Conservation (phyloP, 2,329 filamentous ascomycete species). For the Fusarium coicis region DNA sequence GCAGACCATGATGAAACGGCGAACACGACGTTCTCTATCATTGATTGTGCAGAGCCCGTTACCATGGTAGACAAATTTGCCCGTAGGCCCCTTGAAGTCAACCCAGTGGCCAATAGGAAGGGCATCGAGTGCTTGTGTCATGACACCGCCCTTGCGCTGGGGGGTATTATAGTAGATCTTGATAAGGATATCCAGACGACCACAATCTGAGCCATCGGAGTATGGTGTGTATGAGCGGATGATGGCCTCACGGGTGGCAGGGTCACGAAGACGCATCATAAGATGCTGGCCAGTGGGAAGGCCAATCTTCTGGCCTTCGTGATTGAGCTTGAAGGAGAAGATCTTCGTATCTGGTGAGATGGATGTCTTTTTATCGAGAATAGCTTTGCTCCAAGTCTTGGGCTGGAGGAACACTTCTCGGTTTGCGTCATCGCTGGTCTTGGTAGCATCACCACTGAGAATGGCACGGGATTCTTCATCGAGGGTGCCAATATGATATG, state of each 20-base stretch:
- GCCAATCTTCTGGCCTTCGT: constrained; percentile 75
- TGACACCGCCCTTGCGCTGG: constrained; percentile 73
- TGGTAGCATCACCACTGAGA: constrained; percentile 57
- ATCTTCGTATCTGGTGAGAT: constrained; percentile 83
- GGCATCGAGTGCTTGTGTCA: constrained; percentile 82
- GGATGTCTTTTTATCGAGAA: constrained; percentile 73
- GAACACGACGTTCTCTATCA: constrained; percentile 65
- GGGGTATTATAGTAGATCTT: constrained; percentile 80
- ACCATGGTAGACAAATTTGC: constrained; percentile 84
- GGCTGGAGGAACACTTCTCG: constrained; percentile 76
- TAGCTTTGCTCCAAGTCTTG: constrained; percentile 78
- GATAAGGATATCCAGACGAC: constrained; percentile 78
- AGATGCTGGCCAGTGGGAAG: constrained; percentile 88
- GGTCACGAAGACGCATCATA: constrained; percentile 83
- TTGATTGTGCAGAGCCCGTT: constrained; percentile 71
- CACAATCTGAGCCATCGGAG: constrained; percentile 69
- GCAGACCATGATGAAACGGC: constrained; percentile 85
- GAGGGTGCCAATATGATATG: constrained; percentile 85
- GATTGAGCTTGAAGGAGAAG: constrained; percentile 83
- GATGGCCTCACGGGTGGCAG: constrained; percentile 75
- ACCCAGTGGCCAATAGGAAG: constrained; percentile 78
- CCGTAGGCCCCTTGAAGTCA: constrained; percentile 89
- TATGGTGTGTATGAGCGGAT: constrained; percentile 91
- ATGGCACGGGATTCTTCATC: constrained; percentile 65
- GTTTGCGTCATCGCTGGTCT: constrained; percentile 53